Evolutionary conservation across 106 monocot species (phyloP).

Genomic region (Dendrobium huoshanense): DNA sequence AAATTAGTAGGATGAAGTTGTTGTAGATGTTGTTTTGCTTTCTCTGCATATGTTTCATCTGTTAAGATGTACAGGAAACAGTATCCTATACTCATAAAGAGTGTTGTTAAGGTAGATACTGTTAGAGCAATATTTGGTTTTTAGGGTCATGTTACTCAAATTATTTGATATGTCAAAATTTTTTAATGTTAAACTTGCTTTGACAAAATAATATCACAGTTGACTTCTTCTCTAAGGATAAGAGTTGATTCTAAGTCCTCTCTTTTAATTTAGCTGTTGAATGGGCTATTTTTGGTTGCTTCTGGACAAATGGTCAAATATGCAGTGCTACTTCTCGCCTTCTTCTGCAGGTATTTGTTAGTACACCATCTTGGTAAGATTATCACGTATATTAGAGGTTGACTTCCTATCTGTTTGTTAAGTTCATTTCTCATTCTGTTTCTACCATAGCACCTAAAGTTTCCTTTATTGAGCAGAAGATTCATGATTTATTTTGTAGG

Average conservation of each 20-base stretch:
- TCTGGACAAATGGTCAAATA: constrained; percentile 99
- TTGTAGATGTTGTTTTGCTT: not conserved
- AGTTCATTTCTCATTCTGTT: not conserved
- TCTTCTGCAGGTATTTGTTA: constrained; percentile 72
- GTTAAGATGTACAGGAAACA: not conserved
- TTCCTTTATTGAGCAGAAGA: not conserved
- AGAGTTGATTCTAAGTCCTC: not conserved
- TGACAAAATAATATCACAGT: too few relatives aligned
- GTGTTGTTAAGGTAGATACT: not conserved
- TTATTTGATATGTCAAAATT: not conserved
- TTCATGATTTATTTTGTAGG: not conserved
- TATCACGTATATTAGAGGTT: not conserved
- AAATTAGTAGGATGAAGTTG: not conserved
- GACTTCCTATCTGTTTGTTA: not conserved
- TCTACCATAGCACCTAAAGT: not conserved
- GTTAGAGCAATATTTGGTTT: not conserved
- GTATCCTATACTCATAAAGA: not conserved
- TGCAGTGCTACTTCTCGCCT: constrained; percentile 99
- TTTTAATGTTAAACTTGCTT: constrained; percentile 5
- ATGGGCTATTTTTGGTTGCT: constrained; percentile 93
- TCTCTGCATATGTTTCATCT: not conserved
- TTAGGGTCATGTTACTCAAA: not conserved
- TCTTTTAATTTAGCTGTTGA: constrained; percentile 66
- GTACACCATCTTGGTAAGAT: not conserved
- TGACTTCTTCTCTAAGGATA: not conserved